A percentile compares a stretch with the other conserved stretches of the same genome.
These are phyloP conservation scores for Glomus cerebriforme DNA, from an alignment of 192 early-diverging fungal genomes.

Conservation along the genomic window DNA sequence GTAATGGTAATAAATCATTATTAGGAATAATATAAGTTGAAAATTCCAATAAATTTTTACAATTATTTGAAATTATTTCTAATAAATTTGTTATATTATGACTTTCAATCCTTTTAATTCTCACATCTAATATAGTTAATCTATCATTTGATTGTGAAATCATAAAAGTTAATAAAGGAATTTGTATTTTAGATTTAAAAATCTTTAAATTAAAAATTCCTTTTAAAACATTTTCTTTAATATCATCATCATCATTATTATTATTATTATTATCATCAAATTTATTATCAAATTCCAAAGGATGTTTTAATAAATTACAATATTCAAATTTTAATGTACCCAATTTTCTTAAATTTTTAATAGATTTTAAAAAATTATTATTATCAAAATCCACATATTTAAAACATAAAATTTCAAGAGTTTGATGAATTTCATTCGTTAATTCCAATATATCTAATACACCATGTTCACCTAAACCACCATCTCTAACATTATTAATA, in stretches of 20 bases:
- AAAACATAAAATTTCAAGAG: background rate
- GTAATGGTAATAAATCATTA: background rate
- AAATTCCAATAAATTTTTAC: background rate
- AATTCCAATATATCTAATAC: background rate
- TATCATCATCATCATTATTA: background rate
- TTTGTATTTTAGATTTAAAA: background rate
- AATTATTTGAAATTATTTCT: background rate
- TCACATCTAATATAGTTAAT: background rate
- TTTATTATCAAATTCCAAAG: background rate
- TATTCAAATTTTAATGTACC: background rate
- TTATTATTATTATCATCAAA: too few species aligned
- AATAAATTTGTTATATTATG: background rate
- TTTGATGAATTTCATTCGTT: background rate
- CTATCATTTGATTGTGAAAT: background rate
- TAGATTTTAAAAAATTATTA: background rate
- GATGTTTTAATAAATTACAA: background rate
- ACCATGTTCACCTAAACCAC: background rate
- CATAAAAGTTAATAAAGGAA: background rate
- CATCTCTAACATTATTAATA: background rate
- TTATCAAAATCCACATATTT: background rate
- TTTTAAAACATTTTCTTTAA: background rate
- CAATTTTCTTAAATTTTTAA: background rate
- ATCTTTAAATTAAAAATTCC: background rate
- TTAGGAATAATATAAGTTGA: background rate
- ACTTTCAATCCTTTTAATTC: background rate